A percentile compares a stretch with the other conserved stretches of the same genome.
phyloP scores from a whole-genome alignment of 2,329 filamentous ascomycete species.

The Zalaria obscura region DNA sequence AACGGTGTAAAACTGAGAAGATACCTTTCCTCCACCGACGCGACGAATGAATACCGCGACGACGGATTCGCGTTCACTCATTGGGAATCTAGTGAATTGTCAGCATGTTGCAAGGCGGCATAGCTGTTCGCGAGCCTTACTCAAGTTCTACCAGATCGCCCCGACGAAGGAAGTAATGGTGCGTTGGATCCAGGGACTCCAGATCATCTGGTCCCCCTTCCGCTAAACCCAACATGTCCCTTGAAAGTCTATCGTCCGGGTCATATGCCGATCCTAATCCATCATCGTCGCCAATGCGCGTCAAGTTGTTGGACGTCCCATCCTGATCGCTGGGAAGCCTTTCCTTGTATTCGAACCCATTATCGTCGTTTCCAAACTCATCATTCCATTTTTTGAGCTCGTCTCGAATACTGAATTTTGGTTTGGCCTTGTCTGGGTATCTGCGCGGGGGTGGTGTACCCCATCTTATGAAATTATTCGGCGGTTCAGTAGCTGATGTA shows the following conservation, averaged over 20 bases:
- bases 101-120: neutral
- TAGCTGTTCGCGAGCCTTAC: neutral
- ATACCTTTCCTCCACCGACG: conserved; percentile 13
- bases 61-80: conserved; percentile 22
- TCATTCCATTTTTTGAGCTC: conserved; percentile 29
- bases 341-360: neutral
- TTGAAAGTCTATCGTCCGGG: conserved; percentile 12
- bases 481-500: too few relatives aligned
- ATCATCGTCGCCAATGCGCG: conserved; percentile 15
- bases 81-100: conserved; percentile 7
- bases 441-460: too few relatives aligned
- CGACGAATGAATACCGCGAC: conserved; percentile 36
- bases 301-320: conserved; percentile 12
- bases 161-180: conserved; percentile 22
- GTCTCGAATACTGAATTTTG: conserved; percentile 16
- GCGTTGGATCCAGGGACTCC: conserved; percentile 18
- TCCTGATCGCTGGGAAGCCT: conserved; percentile 12
- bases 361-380: conserved; percentile 18
- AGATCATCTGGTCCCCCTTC: conserved; percentile 11
- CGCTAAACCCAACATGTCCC: conserved; percentile 9
- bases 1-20: conserved; percentile 35
- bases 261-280: conserved; percentile 10
- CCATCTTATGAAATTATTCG: too few relatives aligned
- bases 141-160: conserved; percentile 35
- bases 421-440: neutral